phyloP scores from a whole-genome alignment of 2,329 filamentous ascomycete species.

The Colletotrichum incanum region DNA sequence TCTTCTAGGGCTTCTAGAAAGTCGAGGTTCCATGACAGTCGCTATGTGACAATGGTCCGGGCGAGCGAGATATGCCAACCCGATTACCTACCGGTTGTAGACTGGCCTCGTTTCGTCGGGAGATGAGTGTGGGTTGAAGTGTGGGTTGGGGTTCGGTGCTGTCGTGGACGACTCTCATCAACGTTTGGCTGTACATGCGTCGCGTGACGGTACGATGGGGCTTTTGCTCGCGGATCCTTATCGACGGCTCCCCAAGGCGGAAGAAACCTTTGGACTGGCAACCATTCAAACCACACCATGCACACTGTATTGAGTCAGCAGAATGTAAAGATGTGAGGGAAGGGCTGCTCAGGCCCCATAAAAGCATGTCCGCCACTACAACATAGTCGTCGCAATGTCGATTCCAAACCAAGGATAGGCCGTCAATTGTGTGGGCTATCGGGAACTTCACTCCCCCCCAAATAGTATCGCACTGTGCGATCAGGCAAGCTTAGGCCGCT shows the following conservation, averaged over 20 bases:
- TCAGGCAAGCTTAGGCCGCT: slow-evolving; percentile 3
- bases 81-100: slow-evolving; percentile 38
- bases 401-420: slow-evolving; percentile 27
- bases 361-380: slow-evolving; percentile 24
- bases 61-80: slow-evolving; percentile 27
- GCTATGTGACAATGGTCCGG: slow-evolving; percentile 7
- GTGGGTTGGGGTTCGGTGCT: slow-evolving; percentile 34
- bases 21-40: not conserved
- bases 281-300: slow-evolving; percentile 19
- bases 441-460: slow-evolving; percentile 5
- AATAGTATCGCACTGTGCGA: slow-evolving; percentile 24
- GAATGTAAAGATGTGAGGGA: slow-evolving; percentile 21
- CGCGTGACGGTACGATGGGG: slow-evolving; percentile 31
- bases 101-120: slow-evolving; percentile 41
- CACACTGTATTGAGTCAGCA: slow-evolving; percentile 36
- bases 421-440: slow-evolving; percentile 3
- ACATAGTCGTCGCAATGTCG: slow-evolving; percentile 31
- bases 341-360: slow-evolving; percentile 31
- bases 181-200: slow-evolving; percentile 33
- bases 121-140: slow-evolving; percentile 41
- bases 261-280: slow-evolving; percentile 13
- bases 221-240: slow-evolving; percentile 35
- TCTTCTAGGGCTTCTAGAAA: slow-evolving; percentile 40
- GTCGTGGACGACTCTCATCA: slow-evolving; percentile 16
- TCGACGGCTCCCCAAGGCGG: slow-evolving; percentile 14